These are phyloP conservation scores for Lindgomyces ingoldianus DNA, from an alignment of 495 filamentous ascomycete genomes.

Conservation along the genomic window DNA sequence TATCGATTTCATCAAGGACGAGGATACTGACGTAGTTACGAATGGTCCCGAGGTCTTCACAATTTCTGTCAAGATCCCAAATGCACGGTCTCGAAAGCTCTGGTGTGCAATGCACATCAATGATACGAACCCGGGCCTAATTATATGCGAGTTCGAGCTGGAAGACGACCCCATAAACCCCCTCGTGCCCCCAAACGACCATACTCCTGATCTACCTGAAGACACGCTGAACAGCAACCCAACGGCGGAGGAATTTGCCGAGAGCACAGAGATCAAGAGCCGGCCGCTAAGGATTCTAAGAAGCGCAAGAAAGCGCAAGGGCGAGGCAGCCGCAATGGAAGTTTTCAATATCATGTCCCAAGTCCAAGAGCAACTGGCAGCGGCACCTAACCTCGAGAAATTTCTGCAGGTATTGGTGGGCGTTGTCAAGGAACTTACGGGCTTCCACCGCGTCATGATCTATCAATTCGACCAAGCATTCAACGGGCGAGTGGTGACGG, in stretches of 20 bases:
- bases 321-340: conserved; percentile 89
- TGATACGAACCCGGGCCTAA: conserved; percentile 62
- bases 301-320: conserved; percentile 72
- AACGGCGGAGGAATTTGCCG: conserved; percentile 68
- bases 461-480: conserved; percentile 86
- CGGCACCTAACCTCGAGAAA: conserved; percentile 63
- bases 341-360: conserved; percentile 91
- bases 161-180: conserved; percentile 79
- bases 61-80: conserved; percentile 63
- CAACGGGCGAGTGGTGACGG: conserved; percentile 86
- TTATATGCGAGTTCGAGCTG: conserved; percentile 91
- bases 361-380: conserved; percentile 75
- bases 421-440: conserved; percentile 82
- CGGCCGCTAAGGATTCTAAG: conserved; percentile 77
- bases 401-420: conserved; percentile 76
- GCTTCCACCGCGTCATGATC: conserved; percentile 91
- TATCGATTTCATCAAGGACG: conserved; percentile 81
- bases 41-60: conserved; percentile 90
- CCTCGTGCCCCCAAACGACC: conserved; percentile 58
- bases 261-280: conserved; percentile 71
- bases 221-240: conserved; percentile 73
- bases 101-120: conserved; percentile 90
- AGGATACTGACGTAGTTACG: conserved; percentile 65
- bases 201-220: conserved; percentile 61
- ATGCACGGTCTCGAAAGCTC: conserved; percentile 60